Evolutionary conservation across 306 rosid species (phyloP), one percentile per base, ranked within the genome.

Genomic region (Rosa lucieae): DNA sequence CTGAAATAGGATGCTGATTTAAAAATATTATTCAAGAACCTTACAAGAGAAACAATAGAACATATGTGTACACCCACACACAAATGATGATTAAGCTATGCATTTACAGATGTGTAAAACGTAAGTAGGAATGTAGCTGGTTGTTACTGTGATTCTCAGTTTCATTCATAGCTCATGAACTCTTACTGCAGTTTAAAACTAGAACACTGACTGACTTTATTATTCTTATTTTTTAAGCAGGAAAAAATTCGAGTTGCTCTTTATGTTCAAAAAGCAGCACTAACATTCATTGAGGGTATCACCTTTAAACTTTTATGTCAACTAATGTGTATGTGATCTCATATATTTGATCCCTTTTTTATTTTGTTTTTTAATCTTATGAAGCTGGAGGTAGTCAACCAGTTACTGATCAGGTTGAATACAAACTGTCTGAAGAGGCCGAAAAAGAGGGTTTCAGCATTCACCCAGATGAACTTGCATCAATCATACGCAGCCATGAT

Each of bases 401-500:
- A 43, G 12, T 59, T 29, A 17, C 29, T 13, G 72, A 73, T 82
- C 88, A 86, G 70, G 77, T 68, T 79, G 93, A 90, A 42, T 85
- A 85, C 86, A 82, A 47, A 66, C 78, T 92, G 59, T 73, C 97
- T 67, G 85, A 87, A 68, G 99, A 93, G 82, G 91, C 88, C 32
- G 86, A 86, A 79, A 84, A 74, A 56, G 91, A 89, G 65, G 99
- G 99, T 83, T 91, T 88, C 84, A 82, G 77, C 61, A 89, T 95
- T 86, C 88, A 93, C 84, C 98, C 99, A 18, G 97, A 95, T 82
- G 98, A 95, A 72, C 85, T 95, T 73, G 93, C 98, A 58, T 83
- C 96, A 53, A 79, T 90, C 66, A 88, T 87, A 52, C 94, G 91
- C 51, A 47, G 89, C 70, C 99, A 91, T 79, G 86, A 89, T 86